Conservation (phyloP, 2,329 filamentous ascomycete genomes). For the Calonectria montana region DNA sequence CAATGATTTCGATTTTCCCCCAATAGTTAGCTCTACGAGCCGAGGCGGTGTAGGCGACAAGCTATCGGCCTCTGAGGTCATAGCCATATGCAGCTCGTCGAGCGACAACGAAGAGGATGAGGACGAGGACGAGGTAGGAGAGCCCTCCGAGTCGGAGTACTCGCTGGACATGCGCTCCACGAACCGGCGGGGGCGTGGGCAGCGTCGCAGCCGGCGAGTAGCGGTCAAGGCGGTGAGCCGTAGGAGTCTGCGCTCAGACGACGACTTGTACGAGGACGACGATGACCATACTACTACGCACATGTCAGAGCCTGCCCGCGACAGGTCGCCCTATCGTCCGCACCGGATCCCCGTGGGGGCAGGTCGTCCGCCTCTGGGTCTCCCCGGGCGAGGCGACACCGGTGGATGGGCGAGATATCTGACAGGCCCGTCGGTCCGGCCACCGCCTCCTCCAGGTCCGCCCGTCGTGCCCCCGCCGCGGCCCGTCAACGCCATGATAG, state of each 20-base stretch:
- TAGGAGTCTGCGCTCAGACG: conserved; percentile 21
- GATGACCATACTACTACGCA: background rate
- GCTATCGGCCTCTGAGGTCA: conserved; percentile 28
- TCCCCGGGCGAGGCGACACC: background rate
- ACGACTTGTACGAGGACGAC: conserved; percentile 1
- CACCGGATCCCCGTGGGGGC: background rate
- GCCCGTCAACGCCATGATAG: background rate
- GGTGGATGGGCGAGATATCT: background rate
- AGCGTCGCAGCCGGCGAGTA: conserved; percentile 26
- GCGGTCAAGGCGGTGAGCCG: conserved; percentile 25
- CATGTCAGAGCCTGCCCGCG: background rate
- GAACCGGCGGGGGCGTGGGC: conserved; percentile 24
- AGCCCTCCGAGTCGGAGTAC: conserved; percentile 37
- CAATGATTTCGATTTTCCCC: conserved; percentile 47
- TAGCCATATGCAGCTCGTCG: conserved; percentile 35
- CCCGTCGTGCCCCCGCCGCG: background rate
- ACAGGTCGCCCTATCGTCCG: conserved; percentile 3
- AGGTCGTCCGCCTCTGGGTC: background rate
- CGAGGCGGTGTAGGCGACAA: conserved; percentile 25
- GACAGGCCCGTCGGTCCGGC: background rate
- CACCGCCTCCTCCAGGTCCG: conserved; percentile 8
- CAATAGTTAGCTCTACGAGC: conserved; percentile 20
- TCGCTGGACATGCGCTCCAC: conserved; percentile 23
- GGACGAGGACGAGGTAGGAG: conserved; percentile 27
- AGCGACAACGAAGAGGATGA: conserved; percentile 15